Conservation (phyloP, 2,329 filamentous ascomycete species). For the Pleomassaria siparia region DNA sequence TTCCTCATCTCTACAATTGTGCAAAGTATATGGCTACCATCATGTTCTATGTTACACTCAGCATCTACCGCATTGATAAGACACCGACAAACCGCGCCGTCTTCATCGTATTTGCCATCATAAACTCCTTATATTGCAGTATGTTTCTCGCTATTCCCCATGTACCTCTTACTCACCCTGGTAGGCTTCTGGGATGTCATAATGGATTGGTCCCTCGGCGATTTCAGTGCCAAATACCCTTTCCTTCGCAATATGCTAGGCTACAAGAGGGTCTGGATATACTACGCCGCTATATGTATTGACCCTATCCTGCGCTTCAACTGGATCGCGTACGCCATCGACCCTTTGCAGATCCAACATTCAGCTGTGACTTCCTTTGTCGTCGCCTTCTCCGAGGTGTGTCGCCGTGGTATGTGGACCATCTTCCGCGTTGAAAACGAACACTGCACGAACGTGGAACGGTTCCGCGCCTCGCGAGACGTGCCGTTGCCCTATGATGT, state of each 20-base stretch:
- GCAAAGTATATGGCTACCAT: slow-evolving; percentile 91
- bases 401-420: slow-evolving; percentile 86
- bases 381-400: slow-evolving; percentile 75
- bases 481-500: slow-evolving; percentile 79
- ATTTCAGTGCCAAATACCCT: slow-evolving; percentile 67
- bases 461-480: slow-evolving; percentile 87
- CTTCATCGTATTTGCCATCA: slow-evolving; percentile 77
- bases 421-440: slow-evolving; percentile 97
- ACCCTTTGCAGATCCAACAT: slow-evolving; percentile 76
- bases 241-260: slow-evolving; percentile 71
- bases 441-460: slow-evolving; percentile 78
- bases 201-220: slow-evolving; percentile 95
- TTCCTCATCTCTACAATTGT: slow-evolving; percentile 89
- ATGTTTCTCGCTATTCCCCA: slow-evolving; percentile 38
- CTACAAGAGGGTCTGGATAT: slow-evolving; percentile 76
- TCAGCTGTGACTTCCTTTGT: slow-evolving; percentile 79
- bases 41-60: slow-evolving; percentile 73
- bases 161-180: neutral
- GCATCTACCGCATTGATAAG: slow-evolving; percentile 76
- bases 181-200: slow-evolving; percentile 85
- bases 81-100: slow-evolving; percentile 62
- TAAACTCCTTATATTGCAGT: slow-evolving; percentile 84
- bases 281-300: slow-evolving; percentile 80
- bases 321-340: slow-evolving; percentile 93
- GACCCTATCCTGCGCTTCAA: slow-evolving; percentile 88